Percentiles rank a stretch among this genome's conserved stretches.
Conservation (phyloP, 2,329 filamentous ascomycete genomes). For the Corinectria fuckeliana region DNA sequence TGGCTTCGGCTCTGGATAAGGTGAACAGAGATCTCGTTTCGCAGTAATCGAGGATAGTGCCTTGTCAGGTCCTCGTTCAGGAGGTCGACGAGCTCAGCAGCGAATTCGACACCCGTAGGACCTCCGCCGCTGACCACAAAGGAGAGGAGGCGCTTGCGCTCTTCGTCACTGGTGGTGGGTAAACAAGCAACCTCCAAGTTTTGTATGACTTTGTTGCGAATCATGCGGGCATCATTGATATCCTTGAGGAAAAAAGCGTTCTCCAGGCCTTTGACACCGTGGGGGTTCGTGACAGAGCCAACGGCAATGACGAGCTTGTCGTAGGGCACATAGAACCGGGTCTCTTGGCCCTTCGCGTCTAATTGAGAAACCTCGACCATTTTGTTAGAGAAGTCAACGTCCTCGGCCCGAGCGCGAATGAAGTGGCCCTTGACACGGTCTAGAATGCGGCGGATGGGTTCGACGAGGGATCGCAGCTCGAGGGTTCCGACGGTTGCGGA, state of each 20-base stretch:
- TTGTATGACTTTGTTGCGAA: conserved; percentile 85
- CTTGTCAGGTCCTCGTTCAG: conserved; percentile 90
- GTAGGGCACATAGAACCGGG: conserved; percentile 92
- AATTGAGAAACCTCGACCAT: conserved; percentile 84
- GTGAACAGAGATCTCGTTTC: conserved; percentile 97
- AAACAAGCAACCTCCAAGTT: conserved; percentile 92
- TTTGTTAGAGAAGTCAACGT: conserved; percentile 91
- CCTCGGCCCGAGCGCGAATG: conserved; percentile 82
- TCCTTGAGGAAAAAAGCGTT: conserved; percentile 96
- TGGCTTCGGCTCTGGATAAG: conserved; percentile 94
- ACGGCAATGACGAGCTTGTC: conserved; percentile 95
- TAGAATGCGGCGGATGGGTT: conserved; percentile 88
- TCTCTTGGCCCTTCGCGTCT: conserved; percentile 73
- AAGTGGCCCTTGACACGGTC: conserved; percentile 84
- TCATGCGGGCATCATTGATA: conserved; percentile 87
- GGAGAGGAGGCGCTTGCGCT: conserved; percentile 84
- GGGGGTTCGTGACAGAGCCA: conserved; percentile 90
- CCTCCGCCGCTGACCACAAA: conserved; percentile 97
- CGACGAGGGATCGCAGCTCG: conserved; percentile 87
- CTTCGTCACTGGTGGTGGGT: conserved; percentile 89
- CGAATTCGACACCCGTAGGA: conserved; percentile 96
- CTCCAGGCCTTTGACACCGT: conserved; percentile 93
- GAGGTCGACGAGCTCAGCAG: conserved; percentile 93
- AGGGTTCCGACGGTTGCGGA: conserved; percentile 96
- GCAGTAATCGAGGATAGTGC: conserved; percentile 86